These are phyloP conservation scores for Cystobasidium ongulense DNA, from an alignment of 768 basidiomycete species.

Conservation along the genomic window DNA sequence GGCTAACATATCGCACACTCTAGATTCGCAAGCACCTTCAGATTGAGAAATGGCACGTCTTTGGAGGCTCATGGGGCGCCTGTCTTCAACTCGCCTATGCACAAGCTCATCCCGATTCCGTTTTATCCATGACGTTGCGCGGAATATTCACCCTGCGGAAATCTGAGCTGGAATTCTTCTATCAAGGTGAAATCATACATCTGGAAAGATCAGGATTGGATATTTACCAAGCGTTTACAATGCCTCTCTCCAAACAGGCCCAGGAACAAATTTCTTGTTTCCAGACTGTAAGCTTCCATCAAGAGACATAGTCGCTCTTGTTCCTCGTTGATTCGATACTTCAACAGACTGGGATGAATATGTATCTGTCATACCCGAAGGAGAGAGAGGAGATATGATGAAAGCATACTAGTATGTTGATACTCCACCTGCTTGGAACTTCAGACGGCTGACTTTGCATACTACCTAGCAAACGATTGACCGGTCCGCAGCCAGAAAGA, in stretches of 20 bases:
- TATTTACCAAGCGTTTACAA: neutral
- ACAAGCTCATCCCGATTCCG: slow-evolving; percentile 71
- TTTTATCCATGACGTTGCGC: slow-evolving; percentile 65
- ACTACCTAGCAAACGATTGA: slow-evolving; percentile 35
- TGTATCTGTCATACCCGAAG: slow-evolving; percentile 67
- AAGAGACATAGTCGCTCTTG: neutral
- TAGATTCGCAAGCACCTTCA: slow-evolving; percentile 56
- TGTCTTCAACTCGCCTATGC: slow-evolving; percentile 62
- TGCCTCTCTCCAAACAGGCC: neutral
- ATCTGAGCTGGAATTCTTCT: slow-evolving; percentile 81
- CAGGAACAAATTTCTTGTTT: slow-evolving; percentile 35
- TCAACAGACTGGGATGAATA: slow-evolving; percentile 84
- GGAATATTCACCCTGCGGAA: slow-evolving; percentile 76
- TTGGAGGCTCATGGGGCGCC: slow-evolving; percentile 65
- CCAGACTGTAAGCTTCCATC: slow-evolving; percentile 33
- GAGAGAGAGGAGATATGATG: slow-evolving; percentile 70
- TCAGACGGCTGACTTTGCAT: neutral
- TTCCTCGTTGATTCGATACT: slow-evolving; percentile 29
- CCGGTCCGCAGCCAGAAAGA: slow-evolving; percentile 28
- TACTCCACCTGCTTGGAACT: neutral
- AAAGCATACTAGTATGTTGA: slow-evolving; percentile 60
- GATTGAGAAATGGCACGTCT: slow-evolving; percentile 85
- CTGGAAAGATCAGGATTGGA: too few species aligned
- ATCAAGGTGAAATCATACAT: slow-evolving; percentile 69
- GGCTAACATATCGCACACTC: neutral